These are phyloP conservation scores for Hydnum rufescens DNA, from an alignment of 768 basidiomycete genomes.

Conservation along the genomic window DNA sequence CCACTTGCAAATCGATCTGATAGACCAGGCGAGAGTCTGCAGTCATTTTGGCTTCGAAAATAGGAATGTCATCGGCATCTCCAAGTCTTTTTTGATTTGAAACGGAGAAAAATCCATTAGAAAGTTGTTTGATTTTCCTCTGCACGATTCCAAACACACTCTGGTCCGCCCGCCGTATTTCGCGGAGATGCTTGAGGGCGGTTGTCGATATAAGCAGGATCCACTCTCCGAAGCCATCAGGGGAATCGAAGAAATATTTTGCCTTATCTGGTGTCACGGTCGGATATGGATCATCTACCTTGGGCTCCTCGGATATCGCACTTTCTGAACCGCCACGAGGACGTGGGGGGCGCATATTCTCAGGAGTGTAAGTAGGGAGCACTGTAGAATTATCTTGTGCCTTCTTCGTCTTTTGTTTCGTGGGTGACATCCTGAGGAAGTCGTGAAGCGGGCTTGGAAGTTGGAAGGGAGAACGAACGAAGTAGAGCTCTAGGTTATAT, in stretches of 20 bases:
- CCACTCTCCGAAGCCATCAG: background rate
- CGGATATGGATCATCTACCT: no score
- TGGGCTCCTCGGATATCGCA: no score
- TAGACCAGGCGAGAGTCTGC: slow-evolving; percentile 28
- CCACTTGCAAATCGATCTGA: background rate
- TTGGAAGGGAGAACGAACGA: no score
- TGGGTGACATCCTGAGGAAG: no score
- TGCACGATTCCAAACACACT: background rate
- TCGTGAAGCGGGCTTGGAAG: no score
- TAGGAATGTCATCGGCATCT: slow-evolving; percentile 28
- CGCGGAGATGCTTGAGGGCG: background rate
- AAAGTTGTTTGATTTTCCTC: background rate
- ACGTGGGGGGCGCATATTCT: no score
- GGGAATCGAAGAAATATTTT: background rate
- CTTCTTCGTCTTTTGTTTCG: no score
- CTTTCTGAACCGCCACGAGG: no score
- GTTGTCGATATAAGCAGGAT: background rate
- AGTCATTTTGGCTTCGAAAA: slow-evolving; percentile 53
- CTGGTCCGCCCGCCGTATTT: background rate
- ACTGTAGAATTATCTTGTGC: no score
- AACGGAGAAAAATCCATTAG: slow-evolving; percentile 33
- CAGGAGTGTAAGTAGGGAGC: no score
- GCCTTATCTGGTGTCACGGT: background rate
- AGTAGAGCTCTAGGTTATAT: no score
- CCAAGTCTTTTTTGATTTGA: slow-evolving; percentile 47